Evolutionary conservation across 2,329 filamentous ascomycete species (phyloP), one percentile per base, ranked within the genome.

Genomic region (Arthrinium phaeospermum): DNA sequence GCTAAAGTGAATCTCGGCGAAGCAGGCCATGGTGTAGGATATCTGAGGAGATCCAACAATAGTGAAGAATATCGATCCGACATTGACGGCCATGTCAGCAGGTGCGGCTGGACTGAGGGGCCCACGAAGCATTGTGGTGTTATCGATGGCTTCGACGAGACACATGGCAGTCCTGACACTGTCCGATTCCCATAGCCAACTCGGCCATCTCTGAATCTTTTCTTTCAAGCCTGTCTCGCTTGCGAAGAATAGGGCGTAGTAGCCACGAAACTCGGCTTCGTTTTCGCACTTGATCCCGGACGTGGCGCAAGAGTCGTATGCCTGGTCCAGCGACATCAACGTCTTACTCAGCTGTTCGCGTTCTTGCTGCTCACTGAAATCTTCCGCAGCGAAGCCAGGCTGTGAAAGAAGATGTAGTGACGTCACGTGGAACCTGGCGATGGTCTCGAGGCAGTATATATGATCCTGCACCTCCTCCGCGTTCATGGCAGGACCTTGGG

Each of bases 21-120:
- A 88, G 75, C 91, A 92, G 19, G 90, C 91, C 89, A 92, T 91
- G 0, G 90, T 91, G 77, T 92, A 93, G 0, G 91, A 92, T 2
- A 91, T 87, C 22, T 83, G 81, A 0, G 84, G 82, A 53, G 87
- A 85, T 75, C 89, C 85, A 41, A 92, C 83, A 68, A 92, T 90
- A 34, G 86, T 84, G 77, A 92, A 92, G 78, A 88, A 92, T 24
- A 87, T 85, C 34, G 84, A 82, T 64, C 86, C 88, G 7, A 85
- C 84, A 27, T 85, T 85, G 53, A 87, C 82, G 2, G 88, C 86
- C 34, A 86, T 79, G 14, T 87, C 85, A 24, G 87, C 81, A 1
- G 85, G 84, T 0, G 86, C 84, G 0, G 80, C 83, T 13, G 87
- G 86, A 69, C 85, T 86, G 68, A 91, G 79, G 0, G 90, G 90